Base-by-base conservation (phyloP, 1,139 yeast species). In the Diutina pseudorugosa region DNA sequence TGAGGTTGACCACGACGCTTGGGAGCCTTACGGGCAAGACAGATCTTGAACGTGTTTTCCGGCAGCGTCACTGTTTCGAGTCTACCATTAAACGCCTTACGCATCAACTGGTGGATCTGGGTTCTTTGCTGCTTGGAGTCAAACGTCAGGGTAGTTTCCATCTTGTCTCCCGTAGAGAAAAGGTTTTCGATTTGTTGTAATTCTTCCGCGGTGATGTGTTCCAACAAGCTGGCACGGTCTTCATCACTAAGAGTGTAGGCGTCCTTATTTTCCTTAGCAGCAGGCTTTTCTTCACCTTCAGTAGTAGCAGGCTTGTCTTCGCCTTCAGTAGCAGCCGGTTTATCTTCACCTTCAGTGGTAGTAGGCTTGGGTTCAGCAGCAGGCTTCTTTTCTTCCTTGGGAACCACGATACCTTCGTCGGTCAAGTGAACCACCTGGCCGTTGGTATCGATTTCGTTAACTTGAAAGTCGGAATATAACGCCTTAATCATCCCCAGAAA, bases 401-500 rank as follows among this genome's bases (percentile, higher is more conserved):
- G 73, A 51, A 68, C 57, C 51, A 78, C 77, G 52, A 84, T 73
- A 2, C 97, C 97, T 52, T 81, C 79, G 62, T 91, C 96, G 3
- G 69, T 64, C 57, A 93, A 72, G 63, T 84, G 93, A 14, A 91
- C 77, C 2, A 90, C 96, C 2, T 77, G 68, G 1, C 89, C 95
- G 27, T 79, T 69, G 33, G 69, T 60, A 55, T 76, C 85, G 55
- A 93, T 84, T 66, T 94, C 98, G 65, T 90, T 89, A 48, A 93
- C 98, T 63, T 89, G 76, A 64, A 94, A 94, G 65, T 93, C 98
- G n/a, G 96, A 83, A 67, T 90, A 90, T 57, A 96, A 75, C 61
- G 87, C 95, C 65, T 93, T 93, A 59, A 93, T 74, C 14, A 78
- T 76, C 1, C 98, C 98, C 25, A 66, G 66, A 58, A 93, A 89